A percentile compares a stretch with the other conserved stretches of the same genome.
phyloP scores from a whole-genome alignment of 2,329 filamentous ascomycete genomes.

The Trichoderma sp. region DNA sequence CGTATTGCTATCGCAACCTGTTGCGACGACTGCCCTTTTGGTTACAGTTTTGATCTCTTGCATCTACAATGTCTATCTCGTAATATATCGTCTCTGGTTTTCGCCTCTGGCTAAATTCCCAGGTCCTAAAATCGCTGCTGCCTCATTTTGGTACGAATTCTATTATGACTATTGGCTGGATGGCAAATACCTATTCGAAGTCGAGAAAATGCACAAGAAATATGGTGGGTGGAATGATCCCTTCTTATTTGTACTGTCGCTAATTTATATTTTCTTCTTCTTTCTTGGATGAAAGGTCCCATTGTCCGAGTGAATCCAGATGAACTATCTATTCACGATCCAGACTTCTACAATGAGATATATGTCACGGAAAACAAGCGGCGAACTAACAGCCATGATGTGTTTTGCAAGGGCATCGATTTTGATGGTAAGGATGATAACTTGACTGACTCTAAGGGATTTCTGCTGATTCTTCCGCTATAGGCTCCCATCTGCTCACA shows the following conservation, averaged over 20 bases:
- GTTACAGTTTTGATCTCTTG: neutral
- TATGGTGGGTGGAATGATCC: constrained; percentile 24
- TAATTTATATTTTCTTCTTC: neutral
- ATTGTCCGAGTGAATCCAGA: constrained; percentile 34
- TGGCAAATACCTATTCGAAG: constrained; percentile 28
- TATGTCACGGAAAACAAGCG: constrained; percentile 22
- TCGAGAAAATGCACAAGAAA: constrained; percentile 29
- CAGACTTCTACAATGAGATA: constrained; percentile 27
- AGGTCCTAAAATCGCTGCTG: constrained; percentile 30
- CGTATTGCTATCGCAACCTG: neutral
- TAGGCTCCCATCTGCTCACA: neutral
- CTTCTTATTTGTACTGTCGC: neutral
- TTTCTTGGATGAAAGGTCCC: constrained; percentile 23
- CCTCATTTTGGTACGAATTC: constrained; percentile 30
- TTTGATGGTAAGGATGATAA: neutral
- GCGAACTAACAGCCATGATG: neutral
- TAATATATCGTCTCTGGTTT: constrained; percentile 23
- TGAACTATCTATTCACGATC: constrained; percentile 32
- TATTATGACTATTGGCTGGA: constrained; percentile 27
- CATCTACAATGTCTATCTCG: constrained; percentile 22
- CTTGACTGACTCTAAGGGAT: accelerated
- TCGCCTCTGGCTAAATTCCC: constrained; percentile 33
- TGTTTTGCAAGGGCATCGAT: neutral
- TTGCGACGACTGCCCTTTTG: neutral
- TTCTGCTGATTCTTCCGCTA: neutral